phyloP scores from a whole-genome alignment of 768 basidiomycete species.

The Psilocybe sp. region DNA sequence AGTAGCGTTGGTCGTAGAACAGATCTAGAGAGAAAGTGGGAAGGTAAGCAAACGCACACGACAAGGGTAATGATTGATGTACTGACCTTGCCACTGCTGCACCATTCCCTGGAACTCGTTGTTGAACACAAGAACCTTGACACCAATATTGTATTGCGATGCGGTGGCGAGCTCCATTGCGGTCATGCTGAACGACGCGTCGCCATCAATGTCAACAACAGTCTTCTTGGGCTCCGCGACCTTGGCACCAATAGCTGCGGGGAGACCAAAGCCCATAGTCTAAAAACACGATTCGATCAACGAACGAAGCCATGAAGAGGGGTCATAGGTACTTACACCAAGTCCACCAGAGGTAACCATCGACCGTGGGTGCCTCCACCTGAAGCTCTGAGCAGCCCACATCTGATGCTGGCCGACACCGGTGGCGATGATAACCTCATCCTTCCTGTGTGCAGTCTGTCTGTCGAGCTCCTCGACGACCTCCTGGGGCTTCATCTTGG shows the following conservation, averaged over 20 bases:
- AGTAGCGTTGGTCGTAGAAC: slow-evolving; percentile 96
- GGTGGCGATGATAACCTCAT: slow-evolving; percentile 84
- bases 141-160: slow-evolving; percentile 86
- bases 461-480: slow-evolving; percentile 89
- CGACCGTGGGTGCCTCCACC: slow-evolving; percentile 84
- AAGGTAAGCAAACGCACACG: slow-evolving; percentile 8
- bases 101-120: slow-evolving; percentile 99
- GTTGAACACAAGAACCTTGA: slow-evolving; percentile 91
- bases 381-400: slow-evolving; percentile 96
- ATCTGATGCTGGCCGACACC: slow-evolving; percentile 99
- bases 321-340: slow-evolving; percentile 57
- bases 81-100: slow-evolving; percentile 93
- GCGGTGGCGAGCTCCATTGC: slow-evolving; percentile 99
- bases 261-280: slow-evolving; percentile 99
- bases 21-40: slow-evolving; percentile 49
- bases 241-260: slow-evolving; percentile 93
- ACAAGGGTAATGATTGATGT: not conserved
- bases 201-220: slow-evolving; percentile 95
- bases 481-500: slow-evolving; percentile 92
- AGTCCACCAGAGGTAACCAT: slow-evolving; percentile 95
- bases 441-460: slow-evolving; percentile 78
- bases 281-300: slow-evolving; percentile 24
- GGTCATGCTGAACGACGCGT: slow-evolving; percentile 99
- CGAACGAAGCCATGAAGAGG: slow-evolving; percentile 1
- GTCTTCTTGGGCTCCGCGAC: slow-evolving; percentile 92